Conservation (phyloP, 2,329 filamentous ascomycete genomes). For the Colletotrichum liriopes region DNA sequence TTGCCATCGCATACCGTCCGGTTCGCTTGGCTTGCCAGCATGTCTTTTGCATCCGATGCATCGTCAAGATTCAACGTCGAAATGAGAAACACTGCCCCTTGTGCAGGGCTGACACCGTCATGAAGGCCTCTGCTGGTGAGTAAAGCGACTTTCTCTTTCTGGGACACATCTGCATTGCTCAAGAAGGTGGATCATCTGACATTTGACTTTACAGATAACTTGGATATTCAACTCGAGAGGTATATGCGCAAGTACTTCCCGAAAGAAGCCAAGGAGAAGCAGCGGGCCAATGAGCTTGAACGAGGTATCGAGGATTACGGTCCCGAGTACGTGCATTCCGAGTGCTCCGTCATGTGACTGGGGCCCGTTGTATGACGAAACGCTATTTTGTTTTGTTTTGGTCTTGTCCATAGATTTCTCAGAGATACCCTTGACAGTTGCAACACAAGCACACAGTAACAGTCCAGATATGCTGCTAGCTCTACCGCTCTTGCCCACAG, state of each 20-base stretch:
- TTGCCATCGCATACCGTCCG: slow-evolving; percentile 84
- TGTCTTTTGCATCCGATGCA: slow-evolving; percentile 87
- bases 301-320: slow-evolving; percentile 82
- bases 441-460: not conserved
- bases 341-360: slow-evolving; percentile 74
- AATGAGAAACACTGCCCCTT: slow-evolving; percentile 80
- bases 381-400: not conserved
- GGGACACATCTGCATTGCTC: not conserved
- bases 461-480: not conserved
- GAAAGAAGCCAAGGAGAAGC: slow-evolving; percentile 77
- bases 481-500: not conserved
- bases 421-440: slow-evolving; percentile 38
- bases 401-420: slow-evolving; percentile 16
- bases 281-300: slow-evolving; percentile 81
- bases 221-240: slow-evolving; percentile 77
- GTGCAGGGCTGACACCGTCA: slow-evolving; percentile 80
- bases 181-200: not conserved
- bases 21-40: slow-evolving; percentile 83
- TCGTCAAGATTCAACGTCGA: slow-evolving; percentile 83
- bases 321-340: slow-evolving; percentile 71
- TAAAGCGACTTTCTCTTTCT: slow-evolving; percentile 1
- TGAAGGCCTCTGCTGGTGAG: slow-evolving; percentile 77
- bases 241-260: slow-evolving; percentile 85
- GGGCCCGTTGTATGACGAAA: not conserved
- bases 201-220: slow-evolving; percentile 65